A percentile compares a stretch with the other conserved stretches of the same genome.
Evolutionary conservation across 345 rosid species (phyloP).

Genomic region (Erucastrum elatum): DNA sequence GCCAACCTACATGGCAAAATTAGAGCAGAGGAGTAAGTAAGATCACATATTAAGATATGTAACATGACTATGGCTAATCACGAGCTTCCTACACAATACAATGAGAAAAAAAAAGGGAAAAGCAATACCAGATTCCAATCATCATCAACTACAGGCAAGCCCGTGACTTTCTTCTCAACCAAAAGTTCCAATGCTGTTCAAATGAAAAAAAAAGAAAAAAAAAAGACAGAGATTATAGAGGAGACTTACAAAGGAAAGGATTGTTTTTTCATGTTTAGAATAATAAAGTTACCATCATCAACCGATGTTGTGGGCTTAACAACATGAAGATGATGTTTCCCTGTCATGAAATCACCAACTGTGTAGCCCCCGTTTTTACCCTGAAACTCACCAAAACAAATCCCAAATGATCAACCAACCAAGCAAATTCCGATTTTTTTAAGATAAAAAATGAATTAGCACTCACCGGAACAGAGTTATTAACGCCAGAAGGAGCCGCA

Average conservation of each 20-base stretch:
- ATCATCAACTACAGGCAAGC: slow-evolving; percentile 89
- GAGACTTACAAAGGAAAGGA: no score
- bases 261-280: background rate
- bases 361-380: slow-evolving; percentile 59
- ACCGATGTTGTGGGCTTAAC: slow-evolving; percentile 77
- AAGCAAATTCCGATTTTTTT: slow-evolving; percentile 4
- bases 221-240: background rate
- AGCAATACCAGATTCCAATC: slow-evolving; percentile 76
- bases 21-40: slow-evolving; percentile 1
- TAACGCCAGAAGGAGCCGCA: slow-evolving; percentile 39
- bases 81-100: background rate
- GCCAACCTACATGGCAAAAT: slow-evolving; percentile 66
- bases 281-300: slow-evolving; percentile 71
- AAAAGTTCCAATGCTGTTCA: slow-evolving; percentile 72
- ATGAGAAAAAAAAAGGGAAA: background rate
- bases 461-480: slow-evolving; percentile 58
- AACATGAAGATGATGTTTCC: slow-evolving; percentile 58
- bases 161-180: slow-evolving; percentile 83
- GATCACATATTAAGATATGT: background rate
- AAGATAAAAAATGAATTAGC: background rate
- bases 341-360: slow-evolving; percentile 92
- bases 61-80: background rate
- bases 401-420: background rate
- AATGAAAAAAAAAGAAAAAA: no score
- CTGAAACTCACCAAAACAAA: slow-evolving; percentile 37